These are phyloP conservation scores for Pouteria campechiana DNA, from an alignment of 179 eudicot species.

Conservation along the genomic window DNA sequence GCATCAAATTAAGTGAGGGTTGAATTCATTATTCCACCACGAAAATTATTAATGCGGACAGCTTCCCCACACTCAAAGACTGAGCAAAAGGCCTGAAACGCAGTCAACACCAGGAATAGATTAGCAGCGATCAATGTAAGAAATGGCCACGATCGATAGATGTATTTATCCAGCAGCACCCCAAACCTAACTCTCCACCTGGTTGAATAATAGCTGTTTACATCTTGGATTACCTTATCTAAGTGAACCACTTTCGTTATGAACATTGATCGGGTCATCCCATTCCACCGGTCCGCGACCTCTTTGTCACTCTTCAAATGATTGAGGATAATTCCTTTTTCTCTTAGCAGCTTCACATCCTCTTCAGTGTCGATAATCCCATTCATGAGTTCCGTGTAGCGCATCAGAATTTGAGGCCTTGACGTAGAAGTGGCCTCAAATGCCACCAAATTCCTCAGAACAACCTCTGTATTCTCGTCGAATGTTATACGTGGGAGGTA, in stretches of 20 bases:
- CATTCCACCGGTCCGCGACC: constrained; percentile 34
- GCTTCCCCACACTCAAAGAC: constrained; percentile 8
- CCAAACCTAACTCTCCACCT: constrained; percentile 7
- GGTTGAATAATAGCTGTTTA: constrained; percentile 2
- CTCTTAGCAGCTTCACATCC: constrained; percentile 29
- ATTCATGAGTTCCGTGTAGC: constrained; percentile 37
- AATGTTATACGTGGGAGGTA: constrained; percentile 17
- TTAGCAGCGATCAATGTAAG: constrained; percentile 4
- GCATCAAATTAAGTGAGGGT: too few species aligned
- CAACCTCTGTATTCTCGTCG: constrained; percentile 17
- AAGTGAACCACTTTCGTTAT: constrained; percentile 28
- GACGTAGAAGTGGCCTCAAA: constrained; percentile 18
- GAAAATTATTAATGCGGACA: too few species aligned
- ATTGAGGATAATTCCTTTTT: constrained; percentile 24
- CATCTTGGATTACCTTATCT: constrained; percentile 23
- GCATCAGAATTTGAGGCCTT: constrained; percentile 19
- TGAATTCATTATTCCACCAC: too few species aligned
- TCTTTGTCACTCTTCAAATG: constrained; percentile 34
- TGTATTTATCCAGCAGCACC: neutral
- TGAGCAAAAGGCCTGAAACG: constrained; percentile 7
- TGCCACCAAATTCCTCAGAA: constrained; percentile 31
- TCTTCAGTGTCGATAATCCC: constrained; percentile 39
- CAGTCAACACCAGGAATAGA: neutral
- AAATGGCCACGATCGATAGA: constrained; percentile 8
- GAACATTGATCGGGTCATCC: constrained; percentile 32